Base-by-base conservation (phyloP, 306 rosid genomes). In the Trifolium pratense region DNA sequence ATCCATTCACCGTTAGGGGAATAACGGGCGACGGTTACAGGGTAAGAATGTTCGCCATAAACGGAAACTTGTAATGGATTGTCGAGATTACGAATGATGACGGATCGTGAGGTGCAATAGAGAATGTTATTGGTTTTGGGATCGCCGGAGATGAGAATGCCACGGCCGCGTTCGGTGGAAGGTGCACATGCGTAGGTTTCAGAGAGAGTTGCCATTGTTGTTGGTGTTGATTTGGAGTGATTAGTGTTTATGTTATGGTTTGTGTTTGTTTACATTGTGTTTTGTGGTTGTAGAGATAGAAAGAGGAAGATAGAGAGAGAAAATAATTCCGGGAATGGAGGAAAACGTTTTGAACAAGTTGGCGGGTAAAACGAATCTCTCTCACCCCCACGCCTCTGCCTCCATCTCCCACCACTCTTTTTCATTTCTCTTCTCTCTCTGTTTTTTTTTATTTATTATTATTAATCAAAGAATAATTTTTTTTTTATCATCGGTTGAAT, bases 1-100 rank as follows among this genome's bases (percentile, higher is more conserved):
- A 94, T 91, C 99, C 99, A 94, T 80, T 94, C 96, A 52, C 90
- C 95, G 70, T 91, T 94, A 2, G 99, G 99, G 1, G 99, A 94
- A 79, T 85, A 91, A 2, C 97, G 81, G 0, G 99, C 97, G 34
- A 94, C 96, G 43, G 97, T 91, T 51, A 86, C 96, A 0, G 93
- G 99, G 66, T 94, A 94, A 11, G 85, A 91, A 60, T 94, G 97
- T 76, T 94, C 97, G 20, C 90, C 89, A 63, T 94, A 94, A 49
- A 90, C 96, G 18, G 91, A 80, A 40, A 94, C 90, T 55, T 87
- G 81, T 21, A 94, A 92, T 0, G 96, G 97, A 56, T 91, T 89
- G 52, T 88, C 87, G 49, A 94, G 90, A 73, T 86, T 90, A 66
- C 92, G 88, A 36, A 94, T 86, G 12, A 94, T 80, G 23, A 91